Base-by-base conservation (phyloP, 116 monocot genomes). In the Zostera marina region DNA sequence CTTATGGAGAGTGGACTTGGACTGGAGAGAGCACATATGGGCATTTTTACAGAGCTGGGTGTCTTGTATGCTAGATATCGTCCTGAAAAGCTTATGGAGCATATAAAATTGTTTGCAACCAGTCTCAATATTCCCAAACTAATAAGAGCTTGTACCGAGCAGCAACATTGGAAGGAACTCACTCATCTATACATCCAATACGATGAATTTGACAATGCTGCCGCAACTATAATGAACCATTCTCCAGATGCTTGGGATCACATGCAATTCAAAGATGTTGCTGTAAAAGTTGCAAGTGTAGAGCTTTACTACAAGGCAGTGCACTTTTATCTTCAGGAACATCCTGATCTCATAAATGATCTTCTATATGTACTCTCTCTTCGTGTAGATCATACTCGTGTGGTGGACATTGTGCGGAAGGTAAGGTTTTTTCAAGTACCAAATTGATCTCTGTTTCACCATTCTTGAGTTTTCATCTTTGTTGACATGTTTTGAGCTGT, bases 281-380 rank as follows among this genome's bases (percentile, higher is more conserved):
- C 66, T 47, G 85, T 81, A 22, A 88, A 94, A 75, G 85, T 88
- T 65, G 94, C 88, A 58, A 94, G 85, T 74, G 94, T 94, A n/a
- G 94, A 94, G 68, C 84, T 94, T 42, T 94, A 94, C 61, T 94
- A 94, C 77, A 94, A 94, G 69, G 81, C 94, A n/a, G 94, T 94
- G 55, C 94, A 88, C 74, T 94, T 94, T 70, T 88, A 94, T 69
- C 64, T 94, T 41, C 64, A 71, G 41, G 71, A 71, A 20, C 71
- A 94, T 67, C 94, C 88, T 22, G 94, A 94, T 47, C 84, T 94
- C 47, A 88, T 94, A 40, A 94, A 94, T 72, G 94, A 88, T 72
- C 47, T 88, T 46, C 79, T 94, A 42, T 79, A 94, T 66, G 94
- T 94, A 22, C 88, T 94, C 65, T 84, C 94, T 11, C 88, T 88